Base-by-base conservation (phyloP, 2,329 filamentous ascomycete species). In the Fonsecaea nubica region DNA sequence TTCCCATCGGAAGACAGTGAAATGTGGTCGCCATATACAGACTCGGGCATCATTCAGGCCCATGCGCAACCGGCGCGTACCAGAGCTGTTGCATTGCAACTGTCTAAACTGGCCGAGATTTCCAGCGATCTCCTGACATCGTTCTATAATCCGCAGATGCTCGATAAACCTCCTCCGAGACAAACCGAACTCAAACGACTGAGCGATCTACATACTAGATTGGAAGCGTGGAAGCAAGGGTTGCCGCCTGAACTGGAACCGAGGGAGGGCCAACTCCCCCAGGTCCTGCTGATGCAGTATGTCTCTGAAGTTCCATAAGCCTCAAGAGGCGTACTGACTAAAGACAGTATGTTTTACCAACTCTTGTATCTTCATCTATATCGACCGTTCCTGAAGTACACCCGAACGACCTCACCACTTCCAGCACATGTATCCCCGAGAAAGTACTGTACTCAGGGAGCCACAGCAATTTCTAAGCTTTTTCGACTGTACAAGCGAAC, bases 281-380 rank as follows among this genome's bases (percentile, higher is more conserved):
- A 93, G 73, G 91, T 96, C 21, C 80, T 91, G 25, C 82, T 90
- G 35, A 90, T 90, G 88, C 94, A 98, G 93, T 97, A 87, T 86
- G 93, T 86, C 6, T 63, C 4, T 36, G 30, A 25, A 12, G 21
- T 13, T 36, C 3, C 3, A n/a, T 18, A 53, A 5, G 21, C 10
- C 15, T 21, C n/a, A n/a, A 36, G 45, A 32, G 12, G 18, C 58
- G 42, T 25, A 7, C 58, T 58, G 62, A 63, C 52, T 58, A 45
- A 25, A n/a, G 45, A 25, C 74, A 97, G 93, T 81, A 98, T 98
- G 93, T 97, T 98, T 79, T 97, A 94, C 78, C 93, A 98, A 75
- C 85, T 98, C 0, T 88, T 97, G 55, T 96, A 96, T 76, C 96
- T 98, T 67, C 93, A 98, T 75, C 88, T 98, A 4, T 98, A 97